Evolutionary conservation across 23 red algal species (phyloP).

Genomic region (Gracilariopsis chorda): DNA sequence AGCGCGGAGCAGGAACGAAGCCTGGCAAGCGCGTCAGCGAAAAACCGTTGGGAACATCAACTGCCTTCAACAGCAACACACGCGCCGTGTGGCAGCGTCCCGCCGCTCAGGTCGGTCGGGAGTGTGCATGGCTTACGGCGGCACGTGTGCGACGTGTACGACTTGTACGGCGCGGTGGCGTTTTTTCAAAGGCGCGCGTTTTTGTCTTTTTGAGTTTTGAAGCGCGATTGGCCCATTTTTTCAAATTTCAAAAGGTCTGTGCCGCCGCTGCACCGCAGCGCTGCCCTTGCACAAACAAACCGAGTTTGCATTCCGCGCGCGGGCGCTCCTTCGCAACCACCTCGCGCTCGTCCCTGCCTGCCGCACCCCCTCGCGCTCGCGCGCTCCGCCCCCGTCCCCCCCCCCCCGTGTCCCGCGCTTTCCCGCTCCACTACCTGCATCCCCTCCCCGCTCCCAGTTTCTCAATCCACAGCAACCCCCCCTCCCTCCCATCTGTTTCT

Average conservation of each 20-base stretch:
- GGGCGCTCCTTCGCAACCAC: not conserved
- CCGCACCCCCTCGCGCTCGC: not conserved
- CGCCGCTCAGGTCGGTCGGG: too few species aligned
- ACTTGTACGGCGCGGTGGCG: not conserved
- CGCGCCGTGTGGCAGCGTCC: not conserved
- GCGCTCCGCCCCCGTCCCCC: not conserved
- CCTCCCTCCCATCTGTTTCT: too few species aligned
- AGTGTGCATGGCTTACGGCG: not conserved
- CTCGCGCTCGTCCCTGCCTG: not conserved
- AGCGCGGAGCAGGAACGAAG: not conserved
- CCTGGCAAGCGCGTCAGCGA: not conserved
- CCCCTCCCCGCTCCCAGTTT: not conserved
- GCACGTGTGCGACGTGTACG: not conserved
- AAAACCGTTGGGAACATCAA: not conserved
- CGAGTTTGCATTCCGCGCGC: not conserved
- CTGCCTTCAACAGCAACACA: not conserved
- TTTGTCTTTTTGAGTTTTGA: too few species aligned
- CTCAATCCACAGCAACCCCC: too few species aligned
- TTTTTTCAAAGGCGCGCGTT: not conserved
- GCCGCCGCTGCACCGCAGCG: not conserved
- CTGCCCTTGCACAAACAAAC: not conserved
- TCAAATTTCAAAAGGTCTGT: constrained; percentile 33
- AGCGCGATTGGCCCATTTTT: not conserved
- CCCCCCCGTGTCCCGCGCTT: not conserved
- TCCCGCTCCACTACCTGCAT: not conserved